phyloP scores from a whole-genome alignment of 2,329 filamentous ascomycete genomes.

The Hawksworthiomyces lignivorus region DNA sequence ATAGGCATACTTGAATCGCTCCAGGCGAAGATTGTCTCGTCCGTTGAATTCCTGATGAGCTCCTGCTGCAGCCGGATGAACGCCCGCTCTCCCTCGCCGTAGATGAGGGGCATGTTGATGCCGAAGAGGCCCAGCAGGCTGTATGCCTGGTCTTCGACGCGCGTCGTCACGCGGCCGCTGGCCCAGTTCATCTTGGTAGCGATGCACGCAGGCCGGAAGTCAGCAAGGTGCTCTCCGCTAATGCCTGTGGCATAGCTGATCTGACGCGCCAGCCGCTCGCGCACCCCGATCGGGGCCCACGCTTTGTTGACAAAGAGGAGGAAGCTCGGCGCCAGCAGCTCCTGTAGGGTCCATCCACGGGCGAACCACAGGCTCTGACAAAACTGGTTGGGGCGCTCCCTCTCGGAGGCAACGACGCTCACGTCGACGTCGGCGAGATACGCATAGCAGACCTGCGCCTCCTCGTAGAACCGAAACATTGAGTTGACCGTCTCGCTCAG shows the following conservation, averaged over 20 bases:
- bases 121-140: constrained; percentile 15
- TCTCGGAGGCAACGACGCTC: neutral
- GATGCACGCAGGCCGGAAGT: no score
- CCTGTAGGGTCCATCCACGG: constrained; percentile 17
- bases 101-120: constrained; percentile 15
- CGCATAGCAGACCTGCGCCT: constrained; percentile 10
- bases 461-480: constrained; percentile 15
- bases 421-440: constrained; percentile 8
- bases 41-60: constrained; percentile 6
- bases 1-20: neutral
- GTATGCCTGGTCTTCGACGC: constrained; percentile 15
- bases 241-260: constrained; percentile 11
- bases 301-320: constrained; percentile 10
- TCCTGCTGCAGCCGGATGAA: constrained; percentile 15
- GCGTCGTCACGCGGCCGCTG: constrained; percentile 9
- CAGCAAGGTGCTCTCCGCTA: no score
- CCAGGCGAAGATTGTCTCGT: constrained; percentile 12
- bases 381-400: neutral
- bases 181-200: neutral
- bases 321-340: constrained; percentile 12
- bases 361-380: constrained; percentile 11
- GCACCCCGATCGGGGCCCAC: constrained; percentile 12
- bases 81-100: constrained; percentile 15
- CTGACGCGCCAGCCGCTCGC: neutral
- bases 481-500: constrained; percentile 15